Evolutionary conservation across 1,284 basidiomycete genomes (phyloP).

Genomic region (Trametes versicolor): DNA sequence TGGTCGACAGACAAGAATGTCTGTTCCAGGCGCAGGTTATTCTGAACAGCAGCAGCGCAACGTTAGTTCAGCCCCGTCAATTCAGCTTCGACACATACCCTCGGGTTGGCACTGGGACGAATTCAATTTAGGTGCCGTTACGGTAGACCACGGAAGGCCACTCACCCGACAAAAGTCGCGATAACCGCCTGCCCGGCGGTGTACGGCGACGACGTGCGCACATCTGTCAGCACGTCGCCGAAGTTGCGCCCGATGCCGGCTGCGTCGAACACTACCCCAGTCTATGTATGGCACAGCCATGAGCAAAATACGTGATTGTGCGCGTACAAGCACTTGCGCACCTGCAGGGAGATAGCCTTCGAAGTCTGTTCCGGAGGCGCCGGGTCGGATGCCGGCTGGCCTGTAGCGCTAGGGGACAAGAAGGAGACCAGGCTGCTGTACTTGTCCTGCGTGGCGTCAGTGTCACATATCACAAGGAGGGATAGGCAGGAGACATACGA

Average conservation of each 20-base stretch:
- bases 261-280: constrained; percentile 69
- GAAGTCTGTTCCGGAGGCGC: constrained; percentile 74
- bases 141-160: background rate
- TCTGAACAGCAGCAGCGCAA: constrained; percentile 51
- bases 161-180: constrained; percentile 70
- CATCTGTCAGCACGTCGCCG: constrained; percentile 74
- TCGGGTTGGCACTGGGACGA: constrained; percentile 66
- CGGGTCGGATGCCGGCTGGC: constrained; percentile 65
- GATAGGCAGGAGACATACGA: constrained; percentile 40
- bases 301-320: background rate
- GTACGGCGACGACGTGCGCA: constrained; percentile 60
- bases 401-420: constrained; percentile 61
- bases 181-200: constrained; percentile 65
- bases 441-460: constrained; percentile 54
- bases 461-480: background rate
- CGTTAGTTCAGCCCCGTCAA: background rate
- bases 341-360: constrained; percentile 75
- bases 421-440: constrained; percentile 73
- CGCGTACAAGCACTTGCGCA: constrained; percentile 37
- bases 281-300: constrained; percentile 48
- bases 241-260: constrained; percentile 68
- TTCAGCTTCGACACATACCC: constrained; percentile 54
- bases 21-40: constrained; percentile 79
- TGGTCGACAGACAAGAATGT: constrained; percentile 80
- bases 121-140: background rate